A percentile compares a stretch with the other conserved stretches of the same genome.
These are phyloP conservation scores for Ascochyta koolunga DNA, from an alignment of 2,329 filamentous ascomycete species.

Conservation along the genomic window DNA sequence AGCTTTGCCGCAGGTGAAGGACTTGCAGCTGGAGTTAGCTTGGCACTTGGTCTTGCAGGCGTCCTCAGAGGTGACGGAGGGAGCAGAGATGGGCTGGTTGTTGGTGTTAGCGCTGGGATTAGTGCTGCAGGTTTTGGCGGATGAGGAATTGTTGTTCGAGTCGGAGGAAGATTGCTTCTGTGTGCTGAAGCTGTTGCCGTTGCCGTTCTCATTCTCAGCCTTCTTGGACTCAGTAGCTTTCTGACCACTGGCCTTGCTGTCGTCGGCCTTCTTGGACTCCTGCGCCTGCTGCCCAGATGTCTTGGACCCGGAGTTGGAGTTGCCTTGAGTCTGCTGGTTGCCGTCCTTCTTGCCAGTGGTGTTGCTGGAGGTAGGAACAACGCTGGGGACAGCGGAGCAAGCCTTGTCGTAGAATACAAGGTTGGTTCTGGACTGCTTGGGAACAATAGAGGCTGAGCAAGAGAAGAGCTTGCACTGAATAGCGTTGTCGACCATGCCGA, in stretches of 20 bases:
- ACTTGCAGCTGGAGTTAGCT: conserved; percentile 18
- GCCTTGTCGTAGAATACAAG: conserved; percentile 23
- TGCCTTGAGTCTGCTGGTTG: neutral
- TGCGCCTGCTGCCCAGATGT: neutral
- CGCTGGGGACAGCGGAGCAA: conserved; percentile 17
- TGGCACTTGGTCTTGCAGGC: conserved; percentile 18
- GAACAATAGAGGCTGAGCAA: conserved; percentile 12
- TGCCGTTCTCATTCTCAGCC: neutral
- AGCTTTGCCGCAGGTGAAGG: conserved; percentile 16
- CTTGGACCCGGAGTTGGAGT: neutral
- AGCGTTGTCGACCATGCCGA: conserved; percentile 22
- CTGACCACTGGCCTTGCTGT: neutral
- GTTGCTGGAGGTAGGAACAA: conserved; percentile 20
- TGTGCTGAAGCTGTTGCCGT: neutral
- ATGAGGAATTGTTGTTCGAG: neutral
- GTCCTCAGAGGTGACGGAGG: conserved; percentile 12
- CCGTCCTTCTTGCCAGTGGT: conserved; percentile 18
- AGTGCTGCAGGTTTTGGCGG: conserved; percentile 11
- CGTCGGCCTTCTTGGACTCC: neutral
- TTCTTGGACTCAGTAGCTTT: neutral
- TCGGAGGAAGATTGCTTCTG: conserved; percentile 8
- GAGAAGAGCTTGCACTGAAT: conserved; percentile 24
- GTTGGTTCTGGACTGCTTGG: conserved; percentile 16
- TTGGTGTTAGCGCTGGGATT: conserved; percentile 8
- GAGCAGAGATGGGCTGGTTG: conserved; percentile 15